These are phyloP conservation scores for Akanthomyces uredinophilus DNA, from an alignment of 2,329 filamentous ascomycete species.

Conservation along the genomic window DNA sequence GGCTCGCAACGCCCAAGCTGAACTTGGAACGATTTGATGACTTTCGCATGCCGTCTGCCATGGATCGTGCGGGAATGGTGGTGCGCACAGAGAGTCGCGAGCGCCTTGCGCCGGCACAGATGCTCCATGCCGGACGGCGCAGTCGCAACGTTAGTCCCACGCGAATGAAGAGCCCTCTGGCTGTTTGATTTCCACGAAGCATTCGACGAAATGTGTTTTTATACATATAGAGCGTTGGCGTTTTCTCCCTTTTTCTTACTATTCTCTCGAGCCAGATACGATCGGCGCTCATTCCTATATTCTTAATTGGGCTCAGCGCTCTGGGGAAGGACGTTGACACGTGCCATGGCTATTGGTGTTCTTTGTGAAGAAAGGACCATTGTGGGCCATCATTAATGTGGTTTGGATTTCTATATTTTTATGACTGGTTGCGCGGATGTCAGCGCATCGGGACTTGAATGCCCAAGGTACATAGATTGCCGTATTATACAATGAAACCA, in stretches of 20 bases:
- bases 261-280: not conserved
- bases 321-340: not conserved
- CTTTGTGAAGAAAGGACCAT: not conserved
- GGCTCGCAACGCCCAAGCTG: constrained; percentile 62
- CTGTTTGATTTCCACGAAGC: constrained; percentile 16
- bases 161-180: constrained; percentile 53
- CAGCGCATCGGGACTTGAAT: not conserved
- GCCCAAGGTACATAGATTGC: not conserved
- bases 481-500: constrained; percentile 3
- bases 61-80: constrained; percentile 67
- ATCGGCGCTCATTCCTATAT: not conserved
- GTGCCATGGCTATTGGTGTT: no score
- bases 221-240: constrained; percentile 3
- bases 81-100: constrained; percentile 84
- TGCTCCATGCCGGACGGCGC: constrained; percentile 51
- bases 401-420: constrained; percentile 5
- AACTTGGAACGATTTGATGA: constrained; percentile 49
- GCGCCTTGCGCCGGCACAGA: constrained; percentile 57
- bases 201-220: not conserved
- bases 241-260: not conserved
- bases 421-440: not conserved
- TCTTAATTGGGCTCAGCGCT: not conserved
- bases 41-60: constrained; percentile 36
- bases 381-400: not conserved
- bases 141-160: constrained; percentile 55